A percentile compares a stretch with the other conserved stretches of the same genome.
Conservation (phyloP, 2,329 filamentous ascomycete species). For the Alternaria arbusti region DNA sequence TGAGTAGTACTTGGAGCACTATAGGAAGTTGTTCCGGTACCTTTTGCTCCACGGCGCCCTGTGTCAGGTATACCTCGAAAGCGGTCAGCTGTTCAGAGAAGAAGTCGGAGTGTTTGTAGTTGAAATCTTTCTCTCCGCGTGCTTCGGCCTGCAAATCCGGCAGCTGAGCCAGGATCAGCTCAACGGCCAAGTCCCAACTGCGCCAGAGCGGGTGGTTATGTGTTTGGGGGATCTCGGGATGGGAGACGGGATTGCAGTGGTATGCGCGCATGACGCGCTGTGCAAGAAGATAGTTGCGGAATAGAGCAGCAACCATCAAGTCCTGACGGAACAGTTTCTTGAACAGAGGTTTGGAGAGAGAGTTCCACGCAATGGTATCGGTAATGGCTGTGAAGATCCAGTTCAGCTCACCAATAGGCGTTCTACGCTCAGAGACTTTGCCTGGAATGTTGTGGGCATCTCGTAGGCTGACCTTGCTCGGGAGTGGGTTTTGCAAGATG, state of each 20-base stretch:
- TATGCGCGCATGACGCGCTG: constrained; percentile 97
- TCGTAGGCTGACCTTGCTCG: constrained; percentile 73
- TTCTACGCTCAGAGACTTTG: constrained; percentile 88
- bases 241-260: constrained; percentile 92
- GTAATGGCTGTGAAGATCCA: constrained; percentile 99
- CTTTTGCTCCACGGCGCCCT: constrained; percentile 82
- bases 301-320: constrained; percentile 97
- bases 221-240: constrained; percentile 89
- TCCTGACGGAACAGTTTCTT: constrained; percentile 98
- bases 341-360: constrained; percentile 85
- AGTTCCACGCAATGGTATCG: constrained; percentile 98
- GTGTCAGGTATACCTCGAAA: constrained; percentile 91
- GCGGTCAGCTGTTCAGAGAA: constrained; percentile 97
- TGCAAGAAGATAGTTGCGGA: constrained; percentile 92
- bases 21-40: constrained; percentile 95
- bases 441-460: constrained; percentile 89
- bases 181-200: constrained; percentile 96
- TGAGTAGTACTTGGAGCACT: constrained; percentile 92
- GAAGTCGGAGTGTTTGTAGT: constrained; percentile 93
- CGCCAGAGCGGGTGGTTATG: constrained; percentile 95
- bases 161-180: constrained; percentile 90
- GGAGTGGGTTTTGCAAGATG: constrained; percentile 85
- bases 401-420: constrained; percentile 92
- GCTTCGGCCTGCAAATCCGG: constrained; percentile 80
- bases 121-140: constrained; percentile 77